Conservation (phyloP, 2,329 filamentous ascomycete genomes). For the Penicillium concentricum region DNA sequence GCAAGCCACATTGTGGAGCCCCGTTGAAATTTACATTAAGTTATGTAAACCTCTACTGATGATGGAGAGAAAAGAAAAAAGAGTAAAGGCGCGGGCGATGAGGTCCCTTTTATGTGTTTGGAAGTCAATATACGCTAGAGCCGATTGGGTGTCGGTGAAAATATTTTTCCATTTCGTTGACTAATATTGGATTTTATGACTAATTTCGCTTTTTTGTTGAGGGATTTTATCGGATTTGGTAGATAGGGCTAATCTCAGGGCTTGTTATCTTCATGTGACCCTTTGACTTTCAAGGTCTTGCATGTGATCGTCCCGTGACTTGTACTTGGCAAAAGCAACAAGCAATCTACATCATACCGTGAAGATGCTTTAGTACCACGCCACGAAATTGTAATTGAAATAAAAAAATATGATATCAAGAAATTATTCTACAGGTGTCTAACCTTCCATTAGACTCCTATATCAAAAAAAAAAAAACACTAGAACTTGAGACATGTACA, state of each 20-base stretch:
- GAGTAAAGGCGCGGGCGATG: constrained; percentile 19
- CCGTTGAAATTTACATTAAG: constrained; percentile 49
- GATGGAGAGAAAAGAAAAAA: constrained; percentile 46
- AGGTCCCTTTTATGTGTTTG: constrained; percentile 31
- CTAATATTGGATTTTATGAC: constrained; percentile 1
- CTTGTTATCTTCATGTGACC: neutral
- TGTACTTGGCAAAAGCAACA: neutral
- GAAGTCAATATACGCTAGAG: constrained; percentile 21
- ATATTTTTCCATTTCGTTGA: constrained; percentile 3
- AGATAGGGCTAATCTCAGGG: constrained; percentile 2
- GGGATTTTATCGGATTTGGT: neutral
- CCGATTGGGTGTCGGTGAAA: constrained; percentile 18
- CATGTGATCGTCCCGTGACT: constrained; percentile 5
- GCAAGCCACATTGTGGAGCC: constrained; percentile 51
- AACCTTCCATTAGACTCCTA: neutral
- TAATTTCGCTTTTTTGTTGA: neutral
- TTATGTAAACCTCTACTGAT: constrained; percentile 55
- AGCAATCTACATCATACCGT: neutral
- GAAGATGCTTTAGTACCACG: neutral
- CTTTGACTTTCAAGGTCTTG: neutral
- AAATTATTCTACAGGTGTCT: neutral
- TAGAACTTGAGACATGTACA: neutral
- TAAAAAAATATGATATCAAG: neutral
- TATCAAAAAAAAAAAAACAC: neutral
- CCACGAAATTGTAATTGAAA: neutral